phyloP scores from a whole-genome alignment of 1,284 basidiomycete species.

The Cutaneotrichosporon sp. region DNA sequence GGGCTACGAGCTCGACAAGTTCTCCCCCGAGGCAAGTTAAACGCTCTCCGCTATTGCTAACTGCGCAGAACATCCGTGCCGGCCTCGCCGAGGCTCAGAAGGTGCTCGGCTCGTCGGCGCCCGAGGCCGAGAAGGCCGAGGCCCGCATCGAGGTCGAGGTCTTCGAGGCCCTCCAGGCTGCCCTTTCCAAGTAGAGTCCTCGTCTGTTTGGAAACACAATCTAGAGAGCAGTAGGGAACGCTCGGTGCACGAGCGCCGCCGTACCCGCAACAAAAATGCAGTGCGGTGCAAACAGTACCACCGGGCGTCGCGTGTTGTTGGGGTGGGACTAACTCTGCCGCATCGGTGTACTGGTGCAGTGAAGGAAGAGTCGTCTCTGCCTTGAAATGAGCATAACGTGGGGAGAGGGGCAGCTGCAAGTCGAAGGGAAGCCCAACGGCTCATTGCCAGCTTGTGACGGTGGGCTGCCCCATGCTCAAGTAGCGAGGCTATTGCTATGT shows the following conservation, averaged over 20 bases:
- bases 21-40: constrained; percentile 45
- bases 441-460: no score
- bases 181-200: constrained; percentile 49
- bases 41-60: not conserved
- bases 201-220: not conserved
- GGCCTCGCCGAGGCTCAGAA: constrained; percentile 86
- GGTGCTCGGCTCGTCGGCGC: constrained; percentile 72
- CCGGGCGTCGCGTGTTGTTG: no score
- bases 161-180: constrained; percentile 88
- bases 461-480: no score
- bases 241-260: not conserved
- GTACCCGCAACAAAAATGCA: not conserved
- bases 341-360: no score
- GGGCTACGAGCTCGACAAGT: constrained; percentile 86
- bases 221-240: constrained; percentile 6
- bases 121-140: constrained; percentile 89
- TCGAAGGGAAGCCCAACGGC: no score
- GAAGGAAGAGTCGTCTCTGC: no score
- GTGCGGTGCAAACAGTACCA: constrained; percentile 9
- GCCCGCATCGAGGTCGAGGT: constrained; percentile 94
- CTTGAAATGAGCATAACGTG: no score
- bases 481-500: no score
- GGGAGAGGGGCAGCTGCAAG: no score
- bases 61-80: constrained; percentile 70
- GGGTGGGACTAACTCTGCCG: no score